Base-by-base conservation (phyloP, 495 filamentous ascomycete species). In the Darksidea phi region DNA sequence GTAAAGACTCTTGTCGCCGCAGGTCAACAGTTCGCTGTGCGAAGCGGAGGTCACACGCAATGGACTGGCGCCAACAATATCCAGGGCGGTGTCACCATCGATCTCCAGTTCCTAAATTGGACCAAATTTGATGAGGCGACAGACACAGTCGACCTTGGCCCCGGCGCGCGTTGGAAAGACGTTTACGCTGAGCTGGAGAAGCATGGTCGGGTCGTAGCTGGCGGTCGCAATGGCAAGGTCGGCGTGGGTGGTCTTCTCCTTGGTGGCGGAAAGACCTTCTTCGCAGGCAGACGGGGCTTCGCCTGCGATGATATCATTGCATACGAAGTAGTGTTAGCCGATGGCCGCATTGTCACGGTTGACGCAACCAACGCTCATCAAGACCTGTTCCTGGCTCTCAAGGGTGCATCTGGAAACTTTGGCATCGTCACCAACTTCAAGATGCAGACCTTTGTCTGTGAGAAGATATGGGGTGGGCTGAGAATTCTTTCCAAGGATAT, bases 301-400 rank as follows among this genome's bases (percentile, higher is more conserved):
- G 80, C 77, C 4, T 78, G 78, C 47, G 77, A 81, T 41, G 41
- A 46, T 28, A 43, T 61, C 43, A 34, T 51, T 10, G 23, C 18
- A 48, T 84, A 69, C 61, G 80, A 85, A 45, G 74, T 86, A 13
- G 81, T 85, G n/a, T 70, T 85, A 5, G 79, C 82, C 43, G 80
- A 82, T 66, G 77, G 78, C 20, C 79, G 74, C 18, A 74, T 84
- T 64, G 74, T 80, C 24, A 76, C 76, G 52, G 81, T 77, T 5
- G 32, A 54, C 45, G 18, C 28, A 24, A 57, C 17, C 4, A 38
- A 53, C 13, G 37, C 17, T 21, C 18, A 60, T 3, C 0, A 25
- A 26, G 49, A 61, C 26, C 41, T 62, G 2, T 62, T 32, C n/a
- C 21, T 21, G 7, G 59, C 51, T 17, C 59, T 62, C 20, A 62